phyloP scores from a whole-genome alignment of 73 alveolate genomes.

The Strombidium stylifer region DNA sequence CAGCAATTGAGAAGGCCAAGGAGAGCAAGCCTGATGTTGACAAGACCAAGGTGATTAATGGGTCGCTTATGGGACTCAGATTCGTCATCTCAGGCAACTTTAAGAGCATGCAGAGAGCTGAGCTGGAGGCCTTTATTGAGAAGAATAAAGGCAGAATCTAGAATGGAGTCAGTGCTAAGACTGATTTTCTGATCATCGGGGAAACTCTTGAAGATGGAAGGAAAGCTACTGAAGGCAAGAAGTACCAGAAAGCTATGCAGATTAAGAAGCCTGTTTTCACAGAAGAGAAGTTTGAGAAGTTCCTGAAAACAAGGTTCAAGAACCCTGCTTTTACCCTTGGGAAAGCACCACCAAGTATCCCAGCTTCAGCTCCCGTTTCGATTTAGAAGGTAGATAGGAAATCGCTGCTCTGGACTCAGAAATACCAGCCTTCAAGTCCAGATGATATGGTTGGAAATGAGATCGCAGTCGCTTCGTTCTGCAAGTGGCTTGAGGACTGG shows the following conservation, averaged over 20 bases:
- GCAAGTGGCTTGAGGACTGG: slow-evolving; percentile 93
- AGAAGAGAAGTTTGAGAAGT: slow-evolving; percentile 60
- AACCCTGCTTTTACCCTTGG: slow-evolving; percentile 63
- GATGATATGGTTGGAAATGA: slow-evolving; percentile 85
- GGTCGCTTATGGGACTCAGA: too few relatives aligned
- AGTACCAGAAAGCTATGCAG: slow-evolving; percentile 62
- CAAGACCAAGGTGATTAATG: too few relatives aligned
- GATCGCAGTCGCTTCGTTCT: slow-evolving; percentile 53
- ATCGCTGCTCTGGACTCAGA: slow-evolving; percentile 89
- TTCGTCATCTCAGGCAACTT: slow-evolving; percentile 33
- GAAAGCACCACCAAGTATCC: too few relatives aligned
- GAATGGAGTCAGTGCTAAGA: slow-evolving; percentile 57
- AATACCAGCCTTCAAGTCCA: slow-evolving; percentile 70
- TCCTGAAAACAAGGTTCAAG: slow-evolving; percentile 51
- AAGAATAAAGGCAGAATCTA: slow-evolving; percentile 21
- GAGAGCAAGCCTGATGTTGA: too few relatives aligned
- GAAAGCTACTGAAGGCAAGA: slow-evolving; percentile 67
- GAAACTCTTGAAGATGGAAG: slow-evolving; percentile 80
- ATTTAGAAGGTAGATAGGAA: too few relatives aligned
- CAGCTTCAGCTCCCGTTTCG: too few relatives aligned
- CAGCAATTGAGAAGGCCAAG: too few relatives aligned
- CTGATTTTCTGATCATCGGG: slow-evolving; percentile 71
- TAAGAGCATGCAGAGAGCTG: slow-evolving; percentile 29
- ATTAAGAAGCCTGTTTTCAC: slow-evolving; percentile 43
- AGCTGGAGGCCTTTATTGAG: slow-evolving; percentile 25